Evolutionary conservation across 495 filamentous ascomycete species (phyloP), one percentile per base, ranked within the genome.

Genomic region (Amorphotheca resinae): DNA sequence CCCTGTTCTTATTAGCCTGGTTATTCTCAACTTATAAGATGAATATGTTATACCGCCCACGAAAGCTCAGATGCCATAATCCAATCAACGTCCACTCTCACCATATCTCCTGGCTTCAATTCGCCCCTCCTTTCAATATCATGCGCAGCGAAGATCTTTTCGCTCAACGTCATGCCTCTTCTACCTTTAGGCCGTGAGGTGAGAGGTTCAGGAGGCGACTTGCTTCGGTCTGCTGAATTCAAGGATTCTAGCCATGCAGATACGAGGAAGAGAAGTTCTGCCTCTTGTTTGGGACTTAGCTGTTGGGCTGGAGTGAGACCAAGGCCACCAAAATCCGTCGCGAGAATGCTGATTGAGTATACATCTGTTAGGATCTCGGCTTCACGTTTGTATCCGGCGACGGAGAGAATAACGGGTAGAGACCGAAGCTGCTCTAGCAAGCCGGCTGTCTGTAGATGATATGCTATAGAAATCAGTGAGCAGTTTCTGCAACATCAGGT

Each of bases 51-150:
- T 55, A 63, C 60, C 23, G n/a, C 44, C 64, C 65, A 69, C 11
- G 60, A 62, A 14, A 52, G 36, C 42, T 69, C 65, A 1, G 56
- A 60, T 2, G 65, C 59, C 35, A 67, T 56, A 4, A 67, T 53
- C 64, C 64, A 69, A 35, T 69, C 65, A 2, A 68, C 57, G 17
- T 54, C 48, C 1, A 65, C 54, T 2, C 61, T 56, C n/a, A 68
- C 60, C 22, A 61, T 38, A 9, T 64, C 59, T 3, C 65, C 65
- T 1, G 64, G 51, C 23, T 41, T 48, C 11, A 68, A 59, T 26
- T 44, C 57, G 1, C 59, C 63, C 22, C 53, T 52, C 7, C 55
- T 23, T 1, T 52, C 41, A 18, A 64, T 40, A 39, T 64, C 64
- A 46, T 66, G 63, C 30, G 53, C 42, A 0, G 63, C 64, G 44